Evolutionary conservation across 1,139 yeast species (phyloP).

Genomic region (Yamadazyma songkhlaensis): DNA sequence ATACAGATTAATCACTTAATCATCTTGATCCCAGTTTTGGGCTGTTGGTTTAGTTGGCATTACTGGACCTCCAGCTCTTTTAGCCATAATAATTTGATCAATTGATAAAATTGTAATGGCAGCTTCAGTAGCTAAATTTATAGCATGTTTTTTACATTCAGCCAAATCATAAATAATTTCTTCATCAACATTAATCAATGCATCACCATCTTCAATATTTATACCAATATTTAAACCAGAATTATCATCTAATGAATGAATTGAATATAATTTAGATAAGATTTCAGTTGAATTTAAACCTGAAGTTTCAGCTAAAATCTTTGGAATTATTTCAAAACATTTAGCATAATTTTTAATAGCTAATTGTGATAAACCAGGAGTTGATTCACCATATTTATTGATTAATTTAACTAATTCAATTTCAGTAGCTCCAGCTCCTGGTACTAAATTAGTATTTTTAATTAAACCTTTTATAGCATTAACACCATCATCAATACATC

Average conservation of each 20-base stretch:
- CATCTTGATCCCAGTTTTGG: constrained; percentile 91
- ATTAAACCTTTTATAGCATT: constrained; percentile 86
- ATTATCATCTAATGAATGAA: constrained; percentile 51
- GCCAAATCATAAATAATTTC: constrained; percentile 77
- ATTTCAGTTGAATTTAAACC: constrained; percentile 90
- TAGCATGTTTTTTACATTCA: constrained; percentile 80
- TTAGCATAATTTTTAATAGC: constrained; percentile 93
- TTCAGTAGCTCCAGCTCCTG: constrained; percentile 98
- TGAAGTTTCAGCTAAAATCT: constrained; percentile 90
- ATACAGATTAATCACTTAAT: constrained; percentile 31
- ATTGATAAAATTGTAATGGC: constrained; percentile 87
- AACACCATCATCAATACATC: constrained; percentile 97
- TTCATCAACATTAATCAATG: constrained; percentile 66
- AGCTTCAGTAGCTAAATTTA: constrained; percentile 93
- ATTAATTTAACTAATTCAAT: constrained; percentile 80
- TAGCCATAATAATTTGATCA: constrained; percentile 91
- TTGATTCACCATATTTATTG: constrained; percentile 83
- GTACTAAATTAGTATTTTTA: constrained; percentile 74
- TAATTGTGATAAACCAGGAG: constrained; percentile 89
- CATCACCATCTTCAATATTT: constrained; percentile 70
- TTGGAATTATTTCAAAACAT: constrained; percentile 95
- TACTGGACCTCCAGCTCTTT: constrained; percentile 95
- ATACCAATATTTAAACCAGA: constrained; percentile 55
- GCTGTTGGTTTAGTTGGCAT: constrained; percentile 87
- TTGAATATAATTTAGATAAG: constrained; percentile 82